Percentiles rank a stretch among this genome's conserved stretches.
These are phyloP conservation scores for Cryptococcus amylolentus DNA, from an alignment of 1,284 basidiomycete species.

Conservation along the genomic window DNA sequence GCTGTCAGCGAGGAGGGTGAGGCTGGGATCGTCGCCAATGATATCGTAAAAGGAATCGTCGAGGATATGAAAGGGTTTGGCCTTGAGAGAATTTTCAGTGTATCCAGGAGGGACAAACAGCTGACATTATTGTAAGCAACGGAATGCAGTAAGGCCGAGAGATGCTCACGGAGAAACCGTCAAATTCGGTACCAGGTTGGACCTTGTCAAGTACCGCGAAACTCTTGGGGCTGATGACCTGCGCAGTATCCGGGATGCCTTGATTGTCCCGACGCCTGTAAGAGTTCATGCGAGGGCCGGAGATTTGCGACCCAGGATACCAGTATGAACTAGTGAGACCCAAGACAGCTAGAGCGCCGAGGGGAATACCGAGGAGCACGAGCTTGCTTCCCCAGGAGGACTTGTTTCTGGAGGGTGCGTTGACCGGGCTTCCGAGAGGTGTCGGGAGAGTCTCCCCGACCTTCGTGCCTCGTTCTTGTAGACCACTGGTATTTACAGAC, in stretches of 20 bases:
- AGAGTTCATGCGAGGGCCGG: background rate
- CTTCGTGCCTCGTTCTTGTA: background rate
- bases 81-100: slow-evolving; percentile 20
- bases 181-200: slow-evolving; percentile 20
- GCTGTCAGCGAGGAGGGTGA: slow-evolving; percentile 57
- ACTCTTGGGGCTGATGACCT: slow-evolving; percentile 28
- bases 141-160: background rate
- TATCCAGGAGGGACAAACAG: slow-evolving; percentile 40
- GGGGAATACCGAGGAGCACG: background rate
- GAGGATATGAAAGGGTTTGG: slow-evolving; percentile 62
- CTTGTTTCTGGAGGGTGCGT: background rate
- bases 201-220: slow-evolving; percentile 32
- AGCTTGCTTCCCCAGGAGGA: background rate
- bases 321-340: background rate
- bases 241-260: slow-evolving; percentile 26
- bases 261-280: background rate
- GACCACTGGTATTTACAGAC: background rate
- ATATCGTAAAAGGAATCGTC: slow-evolving; percentile 59
- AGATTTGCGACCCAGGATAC: background rate
- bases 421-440: background rate
- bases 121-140: slow-evolving; percentile 14
- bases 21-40: slow-evolving; percentile 59
- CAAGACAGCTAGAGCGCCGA: background rate
- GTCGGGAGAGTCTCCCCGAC: background rate
- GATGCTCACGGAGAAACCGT: slow-evolving; percentile 30